Percentiles rank a stretch among this genome's conserved stretches.
Evolutionary conservation across 2,329 filamentous ascomycete genomes (phyloP).

Genomic region (Pyrenophora tritici-repentis): DNA sequence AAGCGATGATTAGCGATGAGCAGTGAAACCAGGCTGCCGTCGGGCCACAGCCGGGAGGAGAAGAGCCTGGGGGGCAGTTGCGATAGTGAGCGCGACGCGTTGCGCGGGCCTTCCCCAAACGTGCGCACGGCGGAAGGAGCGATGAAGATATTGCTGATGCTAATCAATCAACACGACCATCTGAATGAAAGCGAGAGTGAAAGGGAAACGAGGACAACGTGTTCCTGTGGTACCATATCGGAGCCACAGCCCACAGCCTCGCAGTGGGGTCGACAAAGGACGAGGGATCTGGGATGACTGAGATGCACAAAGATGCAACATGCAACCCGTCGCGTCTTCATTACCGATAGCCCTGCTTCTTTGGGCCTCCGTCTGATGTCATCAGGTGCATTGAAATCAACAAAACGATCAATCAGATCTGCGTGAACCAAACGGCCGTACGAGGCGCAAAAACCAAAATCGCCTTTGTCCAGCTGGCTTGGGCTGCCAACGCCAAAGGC

Average conservation of each 20-base stretch:
- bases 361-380: constrained; percentile 14
- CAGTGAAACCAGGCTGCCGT: constrained; percentile 12
- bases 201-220: not conserved
- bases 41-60: constrained; percentile 2
- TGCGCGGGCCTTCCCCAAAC: constrained; percentile 4
- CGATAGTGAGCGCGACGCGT: constrained; percentile 13
- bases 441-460: not conserved
- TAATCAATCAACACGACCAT: not conserved
- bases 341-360: constrained; percentile 22
- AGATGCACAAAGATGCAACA: not conserved
- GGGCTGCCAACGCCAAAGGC: constrained; percentile 7
- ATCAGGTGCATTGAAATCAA: constrained; percentile 10
- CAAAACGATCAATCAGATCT: not conserved
- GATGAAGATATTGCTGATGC: not conserved
- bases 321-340: constrained; percentile 10
- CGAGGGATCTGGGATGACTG: not conserved
- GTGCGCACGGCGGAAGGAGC: not conserved
- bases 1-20: constrained; percentile 3
- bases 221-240: constrained; percentile 9
- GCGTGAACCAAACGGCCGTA: not conserved
- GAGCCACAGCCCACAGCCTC: constrained; percentile 6
- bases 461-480: constrained; percentile 4
- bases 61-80: constrained; percentile 8
- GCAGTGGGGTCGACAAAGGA: constrained; percentile 10
- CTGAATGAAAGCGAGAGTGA: not conserved